Evolutionary conservation across 306 rosid genomes (phyloP).

Genomic region (Trifolium repens): DNA sequence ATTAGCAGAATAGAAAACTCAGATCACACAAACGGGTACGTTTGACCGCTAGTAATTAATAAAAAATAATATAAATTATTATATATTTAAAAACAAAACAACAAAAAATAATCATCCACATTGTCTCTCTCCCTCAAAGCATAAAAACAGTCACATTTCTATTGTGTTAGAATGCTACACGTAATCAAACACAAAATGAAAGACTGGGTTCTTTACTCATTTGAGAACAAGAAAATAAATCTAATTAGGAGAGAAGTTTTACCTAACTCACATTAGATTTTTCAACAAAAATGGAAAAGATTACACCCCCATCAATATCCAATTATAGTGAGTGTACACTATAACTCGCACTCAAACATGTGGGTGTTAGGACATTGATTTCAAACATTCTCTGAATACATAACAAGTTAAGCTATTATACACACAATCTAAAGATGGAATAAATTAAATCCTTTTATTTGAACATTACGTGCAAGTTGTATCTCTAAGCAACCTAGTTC

Average conservation of each 20-base stretch:
- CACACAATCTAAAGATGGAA: too few relatives aligned
- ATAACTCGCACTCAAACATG: neutral
- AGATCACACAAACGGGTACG: too few relatives aligned
- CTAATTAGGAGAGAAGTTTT: neutral
- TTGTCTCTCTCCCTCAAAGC: neutral
- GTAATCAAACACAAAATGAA: neutral
- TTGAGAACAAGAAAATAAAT: neutral
- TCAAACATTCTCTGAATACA: constrained; percentile 65
- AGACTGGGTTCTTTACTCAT: neutral
- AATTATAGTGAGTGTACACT: too few relatives aligned
- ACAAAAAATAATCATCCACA: neutral
- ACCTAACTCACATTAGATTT: neutral
- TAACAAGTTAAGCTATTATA: too few relatives aligned
- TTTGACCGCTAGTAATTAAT: too few relatives aligned
- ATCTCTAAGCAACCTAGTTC: neutral
- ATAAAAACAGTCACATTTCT: neutral
- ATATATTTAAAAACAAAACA: neutral
- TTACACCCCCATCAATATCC: neutral
- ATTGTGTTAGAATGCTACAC: neutral
- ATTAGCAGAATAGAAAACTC: too few relatives aligned
- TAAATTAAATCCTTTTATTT: too few relatives aligned
- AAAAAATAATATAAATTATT: neutral
- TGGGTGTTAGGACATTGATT: constrained; percentile 43
- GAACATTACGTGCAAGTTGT: too few relatives aligned
- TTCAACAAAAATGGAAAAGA: neutral